Percentiles rank a stretch among this genome's conserved stretches.
phyloP scores from a whole-genome alignment of 169 alveolate genomes.

The Besnoitia besnoiti region DNA sequence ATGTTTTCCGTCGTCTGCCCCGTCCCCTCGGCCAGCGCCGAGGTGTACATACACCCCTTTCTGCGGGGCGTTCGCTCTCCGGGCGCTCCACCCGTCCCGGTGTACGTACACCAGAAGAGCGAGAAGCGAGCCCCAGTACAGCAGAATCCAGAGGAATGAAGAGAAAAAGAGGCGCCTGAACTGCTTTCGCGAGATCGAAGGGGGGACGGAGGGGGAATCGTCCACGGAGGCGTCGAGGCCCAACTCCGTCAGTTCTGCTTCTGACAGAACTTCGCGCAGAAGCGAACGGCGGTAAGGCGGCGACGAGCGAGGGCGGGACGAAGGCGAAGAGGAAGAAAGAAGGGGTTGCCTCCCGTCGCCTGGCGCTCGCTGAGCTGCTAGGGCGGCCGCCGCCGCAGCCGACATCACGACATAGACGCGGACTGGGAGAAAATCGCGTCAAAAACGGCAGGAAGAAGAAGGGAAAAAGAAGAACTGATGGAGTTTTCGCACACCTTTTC shows the following conservation, averaged over 20 bases:
- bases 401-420: too few species aligned
- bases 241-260: conserved; percentile 15
- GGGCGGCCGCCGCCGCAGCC: too few species aligned
- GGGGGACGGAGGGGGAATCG: neutral
- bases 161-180: neutral
- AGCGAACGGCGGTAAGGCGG: conserved; percentile 14
- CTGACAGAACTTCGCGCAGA: conserved; percentile 12
- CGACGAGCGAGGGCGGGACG: neutral
- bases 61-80: neutral
- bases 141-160: neutral
- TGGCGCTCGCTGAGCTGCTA: neutral
- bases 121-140: neutral
- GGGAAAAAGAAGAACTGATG: too few species aligned
- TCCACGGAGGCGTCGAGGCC: conserved; percentile 38
- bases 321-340: conserved; percentile 14
- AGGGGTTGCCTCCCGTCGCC: neutral
- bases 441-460: too few species aligned
- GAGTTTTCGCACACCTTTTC: too few species aligned
- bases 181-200: neutral
- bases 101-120: conserved; percentile 31
- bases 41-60: neutral
- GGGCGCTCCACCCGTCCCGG: neutral
- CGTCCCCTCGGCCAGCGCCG: neutral
- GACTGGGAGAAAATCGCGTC: too few species aligned
- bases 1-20: neutral